phyloP scores from a whole-genome alignment of 768 basidiomycete genomes.

The Daedalea quercina region DNA sequence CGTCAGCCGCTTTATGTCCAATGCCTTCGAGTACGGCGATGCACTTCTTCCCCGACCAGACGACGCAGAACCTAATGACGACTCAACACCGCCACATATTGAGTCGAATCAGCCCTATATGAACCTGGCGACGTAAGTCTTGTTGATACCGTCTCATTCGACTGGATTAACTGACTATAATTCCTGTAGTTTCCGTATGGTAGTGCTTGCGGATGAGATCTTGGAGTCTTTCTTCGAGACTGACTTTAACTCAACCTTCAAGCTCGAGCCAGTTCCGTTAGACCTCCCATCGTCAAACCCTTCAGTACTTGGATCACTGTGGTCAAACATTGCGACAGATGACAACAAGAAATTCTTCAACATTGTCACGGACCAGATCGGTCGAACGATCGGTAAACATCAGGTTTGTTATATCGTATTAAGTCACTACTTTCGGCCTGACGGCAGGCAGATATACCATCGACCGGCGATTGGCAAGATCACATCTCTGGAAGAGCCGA shows the following conservation, averaged over 20 bases:
- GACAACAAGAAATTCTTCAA: slow-evolving; percentile 93
- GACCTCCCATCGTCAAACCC: slow-evolving; percentile 54
- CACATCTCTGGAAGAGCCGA: slow-evolving; percentile 80
- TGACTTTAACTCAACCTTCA: slow-evolving; percentile 85
- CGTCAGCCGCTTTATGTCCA: slow-evolving; percentile 95
- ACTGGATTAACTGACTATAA: background rate
- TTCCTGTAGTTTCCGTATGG: slow-evolving; percentile 85
- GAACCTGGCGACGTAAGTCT: slow-evolving; percentile 74
- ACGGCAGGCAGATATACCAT: slow-evolving; percentile 47
- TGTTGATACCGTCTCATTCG: background rate
- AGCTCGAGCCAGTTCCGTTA: slow-evolving; percentile 63
- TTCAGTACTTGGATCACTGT: slow-evolving; percentile 74
- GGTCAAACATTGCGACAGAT: slow-evolving; percentile 86
- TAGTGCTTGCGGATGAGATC: slow-evolving; percentile 92
- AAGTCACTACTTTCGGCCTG: background rate
- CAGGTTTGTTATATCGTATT: slow-evolving; percentile 41
- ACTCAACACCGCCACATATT: slow-evolving; percentile 38
- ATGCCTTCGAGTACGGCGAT: slow-evolving; percentile 97
- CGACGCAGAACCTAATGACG: slow-evolving; percentile 29
- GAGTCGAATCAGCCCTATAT: slow-evolving; percentile 86
- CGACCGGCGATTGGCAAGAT: slow-evolving; percentile 83
- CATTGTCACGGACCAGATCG: slow-evolving; percentile 89
- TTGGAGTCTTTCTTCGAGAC: slow-evolving; percentile 96
- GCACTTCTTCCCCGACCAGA: slow-evolving; percentile 65
- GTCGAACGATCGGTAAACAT: slow-evolving; percentile 90